Evolutionary conservation across 768 basidiomycete species (phyloP).

Genomic region (Russula vinacea): DNA sequence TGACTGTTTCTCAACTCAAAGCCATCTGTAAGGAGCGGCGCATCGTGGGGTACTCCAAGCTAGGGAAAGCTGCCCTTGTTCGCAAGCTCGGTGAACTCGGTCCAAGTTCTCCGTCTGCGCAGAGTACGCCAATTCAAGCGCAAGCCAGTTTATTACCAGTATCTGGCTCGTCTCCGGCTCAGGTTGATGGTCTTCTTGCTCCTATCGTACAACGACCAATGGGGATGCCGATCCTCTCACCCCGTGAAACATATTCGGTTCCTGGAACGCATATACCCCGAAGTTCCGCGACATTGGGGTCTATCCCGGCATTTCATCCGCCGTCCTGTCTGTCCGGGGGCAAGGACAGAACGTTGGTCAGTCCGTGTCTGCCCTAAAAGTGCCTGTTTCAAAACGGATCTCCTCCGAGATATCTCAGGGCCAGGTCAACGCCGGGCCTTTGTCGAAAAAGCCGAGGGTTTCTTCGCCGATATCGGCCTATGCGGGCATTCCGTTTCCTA

Average conservation of each 20-base stretch:
- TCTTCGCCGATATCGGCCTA: background rate
- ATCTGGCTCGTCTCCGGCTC: background rate
- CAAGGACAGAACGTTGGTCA: background rate
- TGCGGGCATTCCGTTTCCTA: background rate
- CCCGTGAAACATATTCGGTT: background rate
- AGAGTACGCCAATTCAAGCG: background rate
- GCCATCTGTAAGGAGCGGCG: conserved; percentile 62
- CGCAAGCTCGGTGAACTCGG: conserved; percentile 40
- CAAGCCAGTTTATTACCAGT: background rate
- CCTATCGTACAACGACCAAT: no score
- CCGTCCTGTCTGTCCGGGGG: no score
- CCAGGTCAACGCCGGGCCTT: background rate
- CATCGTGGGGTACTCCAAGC: conserved; percentile 64
- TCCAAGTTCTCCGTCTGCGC: conserved; percentile 3
- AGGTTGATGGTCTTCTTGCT: background rate
- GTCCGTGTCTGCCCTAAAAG: background rate
- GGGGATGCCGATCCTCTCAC: background rate
- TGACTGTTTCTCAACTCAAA: conserved; percentile 64
- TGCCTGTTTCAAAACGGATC: background rate
- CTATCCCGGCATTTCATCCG: background rate
- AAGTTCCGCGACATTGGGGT: background rate
- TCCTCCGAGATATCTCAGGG: background rate
- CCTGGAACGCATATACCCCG: conserved; percentile 15
- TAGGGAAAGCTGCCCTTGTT: conserved; percentile 56
- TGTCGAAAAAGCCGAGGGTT: conserved; percentile 11